A percentile compares a stretch with the other conserved stretches of the same genome.
Evolutionary conservation across 208 protist genomes (phyloP).

Genomic region (Leishmania martiniquensis): DNA sequence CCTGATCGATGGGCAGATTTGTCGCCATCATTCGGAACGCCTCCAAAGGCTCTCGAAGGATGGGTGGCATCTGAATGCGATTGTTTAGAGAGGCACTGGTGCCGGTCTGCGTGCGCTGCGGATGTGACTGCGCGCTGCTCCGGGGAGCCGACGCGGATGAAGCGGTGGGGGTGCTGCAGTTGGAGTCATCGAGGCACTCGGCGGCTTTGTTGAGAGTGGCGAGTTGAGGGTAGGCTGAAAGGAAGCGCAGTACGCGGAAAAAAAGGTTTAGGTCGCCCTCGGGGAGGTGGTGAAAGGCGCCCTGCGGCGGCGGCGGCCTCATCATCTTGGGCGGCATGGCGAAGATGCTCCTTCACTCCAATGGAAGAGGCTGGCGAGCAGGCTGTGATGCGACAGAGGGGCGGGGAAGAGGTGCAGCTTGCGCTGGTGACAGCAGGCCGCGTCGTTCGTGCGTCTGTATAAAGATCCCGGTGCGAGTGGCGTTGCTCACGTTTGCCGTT

Average conservation of each 20-base stretch:
- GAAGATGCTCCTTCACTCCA: background rate
- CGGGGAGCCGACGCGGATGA: background rate
- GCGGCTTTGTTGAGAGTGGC: background rate
- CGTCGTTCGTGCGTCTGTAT: background rate
- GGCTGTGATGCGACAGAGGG: background rate
- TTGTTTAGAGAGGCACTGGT: constrained; percentile 23
- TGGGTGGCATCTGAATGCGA: constrained; percentile 30
- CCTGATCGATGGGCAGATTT: constrained; percentile 44
- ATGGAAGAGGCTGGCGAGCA: background rate
- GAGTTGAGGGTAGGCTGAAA: constrained; percentile 32
- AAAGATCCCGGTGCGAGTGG: background rate
- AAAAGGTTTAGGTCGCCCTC: constrained; percentile 44
- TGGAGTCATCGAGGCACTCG: background rate
- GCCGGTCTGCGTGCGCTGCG: constrained; percentile 6
- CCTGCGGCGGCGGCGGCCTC: background rate
- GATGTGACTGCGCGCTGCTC: background rate
- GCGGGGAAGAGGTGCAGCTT: background rate
- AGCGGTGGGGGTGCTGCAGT: background rate
- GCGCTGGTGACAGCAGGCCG: background rate
- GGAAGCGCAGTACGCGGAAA: constrained; percentile 65
- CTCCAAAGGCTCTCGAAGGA: constrained; percentile 42
- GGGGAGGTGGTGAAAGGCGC: background rate
- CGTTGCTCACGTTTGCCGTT: background rate
- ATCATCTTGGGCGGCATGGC: background rate
- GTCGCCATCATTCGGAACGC: constrained; percentile 65